A percentile compares a stretch with the other conserved stretches of the same genome.
Evolutionary conservation across 768 basidiomycete species (phyloP).

Genomic region (Mycena polygramma): DNA sequence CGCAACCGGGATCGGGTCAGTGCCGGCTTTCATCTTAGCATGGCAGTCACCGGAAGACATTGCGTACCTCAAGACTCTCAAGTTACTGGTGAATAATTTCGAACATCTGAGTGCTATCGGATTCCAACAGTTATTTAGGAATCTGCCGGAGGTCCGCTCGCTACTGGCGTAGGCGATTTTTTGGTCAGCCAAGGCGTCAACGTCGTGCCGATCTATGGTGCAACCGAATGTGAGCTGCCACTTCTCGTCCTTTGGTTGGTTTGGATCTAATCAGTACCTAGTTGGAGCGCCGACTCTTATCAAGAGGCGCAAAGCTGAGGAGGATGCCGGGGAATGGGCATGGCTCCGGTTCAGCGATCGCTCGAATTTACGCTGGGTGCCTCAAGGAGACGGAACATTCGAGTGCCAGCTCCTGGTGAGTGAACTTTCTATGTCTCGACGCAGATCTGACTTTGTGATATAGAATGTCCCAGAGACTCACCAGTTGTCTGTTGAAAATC

Average conservation of each 20-base stretch:
- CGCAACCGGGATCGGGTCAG: slow-evolving; percentile 47
- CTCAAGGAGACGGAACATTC: slow-evolving; percentile 52
- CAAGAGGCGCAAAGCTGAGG: slow-evolving; percentile 31
- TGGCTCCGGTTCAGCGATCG: slow-evolving; percentile 49
- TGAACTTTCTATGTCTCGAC: neutral
- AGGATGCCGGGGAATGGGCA: slow-evolving; percentile 44
- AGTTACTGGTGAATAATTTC: slow-evolving; percentile 42
- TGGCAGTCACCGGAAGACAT: slow-evolving; percentile 51
- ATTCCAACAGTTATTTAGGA: slow-evolving; percentile 37
- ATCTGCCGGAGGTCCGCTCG: slow-evolving; percentile 52
- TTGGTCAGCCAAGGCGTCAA: slow-evolving; percentile 52
- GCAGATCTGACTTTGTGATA: neutral
- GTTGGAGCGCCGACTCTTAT: slow-evolving; percentile 39
- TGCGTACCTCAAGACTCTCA: slow-evolving; percentile 42
- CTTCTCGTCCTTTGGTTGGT: no score
- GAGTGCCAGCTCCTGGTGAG: slow-evolving; percentile 57
- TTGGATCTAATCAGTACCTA: no score
- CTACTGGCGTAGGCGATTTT: slow-evolving; percentile 50
- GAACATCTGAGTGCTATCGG: neutral
- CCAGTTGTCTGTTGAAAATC: slow-evolving; percentile 51
- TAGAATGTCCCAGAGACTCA: slow-evolving; percentile 51
- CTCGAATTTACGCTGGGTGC: slow-evolving; percentile 49
- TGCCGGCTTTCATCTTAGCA: slow-evolving; percentile 56
- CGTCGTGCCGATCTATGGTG: slow-evolving; percentile 50
- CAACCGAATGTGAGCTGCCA: slow-evolving; percentile 47